These are phyloP conservation scores for Arabidopsis lyrata DNA, from an alignment of 441 rosid genomes.

Conservation along the genomic window DNA sequence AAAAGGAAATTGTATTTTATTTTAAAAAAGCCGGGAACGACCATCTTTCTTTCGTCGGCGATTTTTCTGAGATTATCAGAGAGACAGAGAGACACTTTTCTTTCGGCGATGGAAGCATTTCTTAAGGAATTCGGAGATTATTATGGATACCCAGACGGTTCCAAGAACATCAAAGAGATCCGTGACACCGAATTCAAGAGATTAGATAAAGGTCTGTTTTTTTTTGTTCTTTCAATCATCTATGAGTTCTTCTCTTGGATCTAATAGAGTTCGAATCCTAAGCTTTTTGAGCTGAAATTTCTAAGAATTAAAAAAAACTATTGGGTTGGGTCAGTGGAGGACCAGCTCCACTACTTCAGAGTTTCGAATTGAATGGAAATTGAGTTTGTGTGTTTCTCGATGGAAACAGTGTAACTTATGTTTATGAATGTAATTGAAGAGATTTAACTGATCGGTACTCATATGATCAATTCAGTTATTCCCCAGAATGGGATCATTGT, in stretches of 20 bases:
- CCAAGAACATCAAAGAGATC: conserved; percentile 71
- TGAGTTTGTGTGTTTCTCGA: conserved; percentile 22
- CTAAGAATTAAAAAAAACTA: neutral
- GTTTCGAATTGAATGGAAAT: conserved; percentile 1
- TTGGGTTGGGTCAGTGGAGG: conserved; percentile 19
- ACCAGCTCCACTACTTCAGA: neutral
- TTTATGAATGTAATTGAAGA: neutral
- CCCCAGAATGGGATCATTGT: conserved; percentile 1
- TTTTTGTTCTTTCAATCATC: neutral
- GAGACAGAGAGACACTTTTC: neutral
- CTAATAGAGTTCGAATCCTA: neutral
- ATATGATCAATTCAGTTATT: neutral
- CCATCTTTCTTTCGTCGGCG: conserved; percentile 24
- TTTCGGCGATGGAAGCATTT: conserved; percentile 59
- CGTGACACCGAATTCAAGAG: conserved; percentile 89
- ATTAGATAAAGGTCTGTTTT: conserved; percentile 57
- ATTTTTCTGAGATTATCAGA: conserved; percentile 20
- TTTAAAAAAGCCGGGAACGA: conserved; percentile 42
- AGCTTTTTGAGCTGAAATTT: neutral
- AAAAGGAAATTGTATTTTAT: conserved; percentile 8
- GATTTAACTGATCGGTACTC: conserved; percentile 17
- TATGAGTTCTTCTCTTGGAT: conserved; percentile 12
- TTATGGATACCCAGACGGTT: conserved; percentile 86
- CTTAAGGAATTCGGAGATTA: conserved; percentile 68
- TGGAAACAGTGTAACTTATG: neutral